A percentile compares a stretch with the other conserved stretches of the same genome.
Conservation (phyloP, 1,284 basidiomycete species). For the Moesziomyces parantarcticus region DNA sequence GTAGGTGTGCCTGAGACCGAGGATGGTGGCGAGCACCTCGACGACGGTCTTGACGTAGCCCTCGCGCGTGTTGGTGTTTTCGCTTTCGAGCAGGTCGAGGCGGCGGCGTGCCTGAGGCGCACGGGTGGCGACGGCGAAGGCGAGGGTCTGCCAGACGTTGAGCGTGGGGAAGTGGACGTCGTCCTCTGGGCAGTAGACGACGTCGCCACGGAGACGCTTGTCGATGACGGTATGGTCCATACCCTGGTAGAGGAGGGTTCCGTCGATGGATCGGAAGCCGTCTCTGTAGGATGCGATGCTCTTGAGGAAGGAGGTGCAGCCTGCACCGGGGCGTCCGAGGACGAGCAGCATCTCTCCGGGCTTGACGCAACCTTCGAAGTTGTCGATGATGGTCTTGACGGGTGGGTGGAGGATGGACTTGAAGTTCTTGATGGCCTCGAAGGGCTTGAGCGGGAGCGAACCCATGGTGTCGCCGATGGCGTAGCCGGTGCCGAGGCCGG, state of each 20-base stretch:
- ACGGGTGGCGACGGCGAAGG: conserved; percentile 58
- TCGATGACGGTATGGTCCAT: conserved; percentile 56
- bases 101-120: conserved; percentile 51
- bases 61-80: conserved; percentile 28
- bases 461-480: conserved; percentile 43
- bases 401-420: conserved; percentile 38
- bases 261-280: conserved; percentile 56
- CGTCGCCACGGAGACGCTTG: conserved; percentile 49
- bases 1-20: conserved; percentile 60
- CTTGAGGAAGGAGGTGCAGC: conserved; percentile 61
- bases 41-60: conserved; percentile 45
- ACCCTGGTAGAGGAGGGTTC: conserved; percentile 52
- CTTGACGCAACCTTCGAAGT: conserved; percentile 56
- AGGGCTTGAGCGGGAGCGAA: conserved; percentile 43
- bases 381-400: conserved; percentile 55
- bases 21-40: conserved; percentile 57
- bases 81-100: conserved; percentile 18
- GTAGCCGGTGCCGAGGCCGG: conserved; percentile 54
- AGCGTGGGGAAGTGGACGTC: conserved; percentile 59
- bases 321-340: conserved; percentile 60
- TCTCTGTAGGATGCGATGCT: conserved; percentile 61
- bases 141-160: conserved; percentile 53
- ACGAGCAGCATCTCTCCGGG: conserved; percentile 65
- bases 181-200: conserved; percentile 55
- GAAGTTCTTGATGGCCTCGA: conserved; percentile 31